Percentiles rank a stretch among this genome's conserved stretches.
Conservation (phyloP, 768 basidiomycete genomes). For the Pleurotus platypus region DNA sequence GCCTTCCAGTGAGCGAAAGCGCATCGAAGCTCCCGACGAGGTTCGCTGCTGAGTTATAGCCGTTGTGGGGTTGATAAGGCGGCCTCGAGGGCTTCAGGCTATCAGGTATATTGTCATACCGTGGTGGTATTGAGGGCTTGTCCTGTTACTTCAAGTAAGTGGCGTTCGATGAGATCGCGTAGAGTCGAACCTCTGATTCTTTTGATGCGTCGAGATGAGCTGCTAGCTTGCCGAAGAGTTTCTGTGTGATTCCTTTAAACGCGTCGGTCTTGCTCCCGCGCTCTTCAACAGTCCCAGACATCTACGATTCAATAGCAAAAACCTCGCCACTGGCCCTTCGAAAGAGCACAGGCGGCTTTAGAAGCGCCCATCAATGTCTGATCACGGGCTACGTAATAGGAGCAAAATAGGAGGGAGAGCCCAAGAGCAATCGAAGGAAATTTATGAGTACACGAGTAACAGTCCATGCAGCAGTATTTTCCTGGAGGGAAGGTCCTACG, state of each 20-base stretch:
- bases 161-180: not conserved
- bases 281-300: not conserved
- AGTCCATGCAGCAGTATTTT: no score
- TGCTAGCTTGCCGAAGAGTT: not conserved
- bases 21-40: conserved; percentile 29
- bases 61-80: conserved; percentile 1
- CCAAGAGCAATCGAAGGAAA: no score
- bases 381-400: no score
- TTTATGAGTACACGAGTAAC: no score
- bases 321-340: no score
- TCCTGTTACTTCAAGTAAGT: not conserved
- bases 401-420: no score
- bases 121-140: not conserved
- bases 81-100: no score
- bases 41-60: conserved; percentile 10
- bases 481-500: no score
- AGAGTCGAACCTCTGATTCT: not conserved
- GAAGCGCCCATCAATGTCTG: no score
- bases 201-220: not conserved
- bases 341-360: no score
- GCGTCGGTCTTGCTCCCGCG: not conserved
- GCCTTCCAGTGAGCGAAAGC: conserved; percentile 23
- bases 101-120: conserved; percentile 3
- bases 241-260: conserved; percentile 1
- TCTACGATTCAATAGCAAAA: no score